Evolutionary conservation across 331 rosid species (phyloP), one percentile per base, ranked within the genome.

Genomic region (Quercus tomentella): DNA sequence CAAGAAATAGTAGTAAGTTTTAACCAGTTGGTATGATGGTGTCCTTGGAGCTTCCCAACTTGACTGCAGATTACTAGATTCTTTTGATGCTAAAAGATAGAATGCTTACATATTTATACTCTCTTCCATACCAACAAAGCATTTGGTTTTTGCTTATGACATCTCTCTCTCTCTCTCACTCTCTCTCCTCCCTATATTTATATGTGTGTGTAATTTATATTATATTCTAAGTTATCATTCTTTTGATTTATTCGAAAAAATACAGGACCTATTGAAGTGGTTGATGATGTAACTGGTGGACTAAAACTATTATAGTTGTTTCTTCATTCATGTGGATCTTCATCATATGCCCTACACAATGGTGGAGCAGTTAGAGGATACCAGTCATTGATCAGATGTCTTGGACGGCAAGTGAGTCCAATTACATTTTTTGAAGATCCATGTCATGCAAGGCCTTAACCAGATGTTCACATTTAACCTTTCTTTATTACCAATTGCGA

Each of bases 261-360:
- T 86, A 89, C 96, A 96, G 99, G 99, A 75, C 99, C 97, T 5
- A 87, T 89, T 66, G 99, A 96, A 78, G 91, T 93, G 70, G 98
- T 96, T 73, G 96, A 93, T 89, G 98, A 91, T 56, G 99, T 96
- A 73, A 90, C 98, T 16, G 99, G 99, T 65, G 98, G 97, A 82
- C 87, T 96, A 79, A 96, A 93, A 80, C 93, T 93, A 66, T 82
- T 90, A 31, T 96, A 96, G 88, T 71, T 79, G 25, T 75, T 56
- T 72, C 72, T 76, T 62, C 72, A 12, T 43, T 66, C 31, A 28
- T 25, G 49, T 30, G 56, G 52, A 58, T 21, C 14, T 33, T n/a
- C n/a, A n/a, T 11, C 18, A 15, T 14, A 18, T 6, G 15, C 26
- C 52, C 51, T 26, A 67, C 72, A 67, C n/a, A 67, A 25, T 23